Percentiles rank a stretch among this genome's conserved stretches.
Conservation (phyloP, 179 eudicot genomes). For the Drosera spatulata region DNA sequence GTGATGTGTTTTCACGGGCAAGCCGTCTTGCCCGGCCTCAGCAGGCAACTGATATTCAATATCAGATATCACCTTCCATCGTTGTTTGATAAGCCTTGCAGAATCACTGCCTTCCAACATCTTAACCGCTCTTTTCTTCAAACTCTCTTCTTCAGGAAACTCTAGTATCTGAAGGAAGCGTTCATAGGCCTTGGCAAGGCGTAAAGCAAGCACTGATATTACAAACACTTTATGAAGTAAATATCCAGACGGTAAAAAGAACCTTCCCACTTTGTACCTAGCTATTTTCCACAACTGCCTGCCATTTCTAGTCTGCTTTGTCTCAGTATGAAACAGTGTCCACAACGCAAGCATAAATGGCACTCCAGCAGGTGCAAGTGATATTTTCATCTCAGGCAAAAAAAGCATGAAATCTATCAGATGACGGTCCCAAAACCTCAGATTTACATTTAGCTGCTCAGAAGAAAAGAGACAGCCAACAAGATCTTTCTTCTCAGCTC, state of each 20-base stretch:
- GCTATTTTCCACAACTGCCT: constrained; percentile 73
- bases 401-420: constrained; percentile 31
- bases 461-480: constrained; percentile 33
- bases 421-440: constrained; percentile 42
- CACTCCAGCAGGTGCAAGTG: constrained; percentile 52
- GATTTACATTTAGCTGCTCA: constrained; percentile 25
- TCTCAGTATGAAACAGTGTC: constrained; percentile 22
- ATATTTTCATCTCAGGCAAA: constrained; percentile 43
- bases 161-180: constrained; percentile 47
- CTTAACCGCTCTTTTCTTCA: constrained; percentile 23
- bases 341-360: constrained; percentile 24
- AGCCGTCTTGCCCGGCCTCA: constrained; percentile 66
- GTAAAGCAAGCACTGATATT: constrained; percentile 49
- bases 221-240: constrained; percentile 30
- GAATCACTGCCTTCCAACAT: constrained; percentile 22
- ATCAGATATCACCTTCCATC: constrained; percentile 46
- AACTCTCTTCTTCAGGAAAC: constrained; percentile 28
- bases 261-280: constrained; percentile 35
- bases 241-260: constrained; percentile 31
- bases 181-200: constrained; percentile 52
- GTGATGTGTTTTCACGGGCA: constrained; percentile 42
- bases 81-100: constrained; percentile 31
- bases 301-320: constrained; percentile 49
- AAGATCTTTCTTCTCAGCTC: constrained; percentile 32
- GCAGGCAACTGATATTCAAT: constrained; percentile 63